Evolutionary conservation across 164 flowering plant species (phyloP).

Genomic region (Annona squamosa): DNA sequence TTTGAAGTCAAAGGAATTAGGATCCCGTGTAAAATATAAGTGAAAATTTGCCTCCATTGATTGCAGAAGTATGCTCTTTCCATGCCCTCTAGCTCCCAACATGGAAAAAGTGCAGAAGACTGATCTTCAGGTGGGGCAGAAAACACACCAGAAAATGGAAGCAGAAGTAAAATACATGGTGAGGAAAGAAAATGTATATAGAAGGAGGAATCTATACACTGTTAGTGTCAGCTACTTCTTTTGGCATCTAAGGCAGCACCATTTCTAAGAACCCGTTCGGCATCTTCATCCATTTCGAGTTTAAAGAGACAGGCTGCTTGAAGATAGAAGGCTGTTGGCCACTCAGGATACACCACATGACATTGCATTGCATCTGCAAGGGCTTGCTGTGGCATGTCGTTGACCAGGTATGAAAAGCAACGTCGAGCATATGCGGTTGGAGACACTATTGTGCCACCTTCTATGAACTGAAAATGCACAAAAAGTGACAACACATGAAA

Average conservation of each 20-base stretch:
- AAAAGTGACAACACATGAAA: background rate
- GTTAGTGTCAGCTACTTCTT: constrained; percentile 33
- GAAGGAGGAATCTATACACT: constrained; percentile 15
- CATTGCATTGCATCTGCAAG: constrained; percentile 83
- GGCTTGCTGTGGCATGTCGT: constrained; percentile 64
- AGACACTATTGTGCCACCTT: constrained; percentile 73
- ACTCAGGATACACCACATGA: constrained; percentile 56
- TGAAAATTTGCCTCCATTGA: too few species aligned
- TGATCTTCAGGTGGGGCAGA: too few species aligned
- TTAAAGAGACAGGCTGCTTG: constrained; percentile 65
- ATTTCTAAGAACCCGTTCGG: constrained; percentile 65
- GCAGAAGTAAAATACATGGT: background rate
- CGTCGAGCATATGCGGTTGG: constrained; percentile 77
- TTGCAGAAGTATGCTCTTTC: too few species aligned
- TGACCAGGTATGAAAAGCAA: constrained; percentile 71
- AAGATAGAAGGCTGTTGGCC: constrained; percentile 74
- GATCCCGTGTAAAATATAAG: too few species aligned
- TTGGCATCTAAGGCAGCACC: constrained; percentile 61
- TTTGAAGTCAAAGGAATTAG: too few species aligned
- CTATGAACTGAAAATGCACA: constrained; percentile 48
- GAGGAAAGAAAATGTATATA: background rate
- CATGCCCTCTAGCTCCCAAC: too few species aligned
- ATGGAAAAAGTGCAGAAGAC: too few species aligned
- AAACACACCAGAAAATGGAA: background rate
- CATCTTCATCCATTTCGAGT: constrained; percentile 76